Base-by-base conservation (phyloP, 345 rosid species). In the Mangifera indica region DNA sequence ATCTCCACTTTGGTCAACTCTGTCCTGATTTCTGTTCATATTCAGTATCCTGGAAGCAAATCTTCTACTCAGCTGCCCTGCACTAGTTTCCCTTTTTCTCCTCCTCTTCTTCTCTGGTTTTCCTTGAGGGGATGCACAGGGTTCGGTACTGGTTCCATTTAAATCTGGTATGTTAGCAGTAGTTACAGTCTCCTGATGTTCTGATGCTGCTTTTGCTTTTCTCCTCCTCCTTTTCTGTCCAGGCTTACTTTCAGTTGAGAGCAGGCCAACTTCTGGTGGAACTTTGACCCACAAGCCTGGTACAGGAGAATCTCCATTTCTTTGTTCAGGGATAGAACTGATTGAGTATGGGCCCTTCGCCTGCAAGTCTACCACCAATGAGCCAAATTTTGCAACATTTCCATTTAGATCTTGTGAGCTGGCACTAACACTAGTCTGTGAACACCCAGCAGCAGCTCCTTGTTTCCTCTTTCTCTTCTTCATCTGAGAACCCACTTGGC, bases 81-180 rank as follows among this genome's bases (percentile, higher is more conserved):
- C 17, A 37, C 24, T 52, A 45, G 51, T 24, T 72, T 76, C 89
- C 65, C 77, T 80, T 80, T 74, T 49, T 15, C 53, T 84, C 79
- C 76, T 80, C 76, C 63, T 87, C 79, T 81, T 84, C 66, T 73
- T 66, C 44, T 70, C 80, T 64, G 82, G 73, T 76, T 81, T 83
- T 52, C 10, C 82, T 46, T 67, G 70, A 63, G 86, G 75, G 17
- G 60, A 58, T 5, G 73, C 46, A 66, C 66, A 68, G 10, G 75
- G 56, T 61, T 83, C 86, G 11, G 77, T 48, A 15, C 59, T 71
- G 66, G 75, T 83, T 66, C 97, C 87, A 52, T 86, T 88, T 79
- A 90, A 77, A 76, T 87, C 94, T 1, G 93, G 91, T 78, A 87
- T 78, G n/a, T 75, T 77, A 59, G 73, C 73, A 55, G 67, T 69